A percentile compares a stretch with the other conserved stretches of the same genome.
Evolutionary conservation across 495 filamentous ascomycete species (phyloP).

Genomic region (Talaromyces borbonicus): DNA sequence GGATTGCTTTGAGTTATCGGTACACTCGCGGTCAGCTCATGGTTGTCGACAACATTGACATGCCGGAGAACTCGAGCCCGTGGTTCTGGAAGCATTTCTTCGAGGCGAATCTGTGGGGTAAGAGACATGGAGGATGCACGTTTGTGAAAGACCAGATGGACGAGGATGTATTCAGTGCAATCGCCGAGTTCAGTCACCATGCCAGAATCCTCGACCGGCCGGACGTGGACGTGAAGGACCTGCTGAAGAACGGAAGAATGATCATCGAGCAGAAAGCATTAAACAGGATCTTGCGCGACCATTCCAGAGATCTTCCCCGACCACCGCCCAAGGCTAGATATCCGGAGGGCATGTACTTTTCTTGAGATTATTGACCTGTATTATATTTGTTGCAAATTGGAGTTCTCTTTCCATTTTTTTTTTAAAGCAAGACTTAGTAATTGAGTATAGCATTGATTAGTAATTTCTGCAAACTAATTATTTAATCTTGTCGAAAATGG

Average conservation of each 20-base stretch:
- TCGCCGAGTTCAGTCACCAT: slow-evolving; percentile 51
- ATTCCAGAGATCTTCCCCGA: slow-evolving; percentile 60
- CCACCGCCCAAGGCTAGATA: slow-evolving; percentile 21
- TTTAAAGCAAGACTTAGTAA: too few relatives aligned
- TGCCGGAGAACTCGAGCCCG: slow-evolving; percentile 41
- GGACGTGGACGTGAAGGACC: slow-evolving; percentile 89
- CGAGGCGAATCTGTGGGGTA: slow-evolving; percentile 60
- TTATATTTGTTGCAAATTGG: not conserved
- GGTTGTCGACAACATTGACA: slow-evolving; percentile 60
- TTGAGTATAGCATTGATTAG: too few relatives aligned
- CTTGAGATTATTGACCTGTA: not conserved
- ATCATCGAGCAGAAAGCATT: slow-evolving; percentile 81
- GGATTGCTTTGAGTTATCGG: slow-evolving; percentile 85
- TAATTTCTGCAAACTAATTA: not conserved
- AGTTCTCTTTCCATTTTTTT: too few relatives aligned
- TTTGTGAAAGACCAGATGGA: slow-evolving; percentile 53
- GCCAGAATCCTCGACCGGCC: slow-evolving; percentile 55
- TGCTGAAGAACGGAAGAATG: slow-evolving; percentile 72
- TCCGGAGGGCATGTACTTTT: slow-evolving; percentile 2
- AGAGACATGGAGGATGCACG: slow-evolving; percentile 58
- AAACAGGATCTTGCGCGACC: slow-evolving; percentile 59
- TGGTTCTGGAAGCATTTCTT: slow-evolving; percentile 58
- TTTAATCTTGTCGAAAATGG: too few relatives aligned
- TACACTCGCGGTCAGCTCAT: slow-evolving; percentile 80
- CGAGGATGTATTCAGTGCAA: slow-evolving; percentile 30